These are phyloP conservation scores for Ordospora pajunii DNA, from an alignment of 371 early-diverging fungal species.

Conservation along the genomic window DNA sequence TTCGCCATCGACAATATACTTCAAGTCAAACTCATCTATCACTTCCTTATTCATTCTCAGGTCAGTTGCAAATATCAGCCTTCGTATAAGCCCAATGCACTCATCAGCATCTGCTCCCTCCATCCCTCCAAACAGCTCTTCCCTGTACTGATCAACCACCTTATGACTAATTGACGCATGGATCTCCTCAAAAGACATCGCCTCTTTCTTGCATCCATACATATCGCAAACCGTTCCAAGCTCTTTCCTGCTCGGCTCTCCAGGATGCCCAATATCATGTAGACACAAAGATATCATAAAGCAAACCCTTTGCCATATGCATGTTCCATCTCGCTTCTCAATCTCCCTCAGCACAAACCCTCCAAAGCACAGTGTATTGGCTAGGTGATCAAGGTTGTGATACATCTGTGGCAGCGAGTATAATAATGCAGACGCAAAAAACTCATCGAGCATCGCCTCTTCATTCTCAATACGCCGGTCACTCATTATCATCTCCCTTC, in stretches of 20 bases:
- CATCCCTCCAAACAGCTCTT: not conserved
- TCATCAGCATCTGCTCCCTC: not conserved
- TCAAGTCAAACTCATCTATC: not conserved
- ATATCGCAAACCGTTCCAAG: not conserved
- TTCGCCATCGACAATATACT: not conserved
- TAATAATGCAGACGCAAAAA: not conserved
- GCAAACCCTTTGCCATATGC: not conserved
- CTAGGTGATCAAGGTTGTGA: constrained; percentile 12
- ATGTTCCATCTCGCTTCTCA: not conserved
- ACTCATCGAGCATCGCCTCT: not conserved
- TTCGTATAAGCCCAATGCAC: not conserved
- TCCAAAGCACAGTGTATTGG: constrained; percentile 12
- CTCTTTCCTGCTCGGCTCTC: not conserved
- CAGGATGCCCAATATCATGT: constrained; percentile 27
- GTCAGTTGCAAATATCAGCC: constrained; percentile 19
- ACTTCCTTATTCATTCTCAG: not conserved
- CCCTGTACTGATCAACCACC: not conserved
- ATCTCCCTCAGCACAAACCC: not conserved
- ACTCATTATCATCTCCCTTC: not conserved
- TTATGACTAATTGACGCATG: not conserved
- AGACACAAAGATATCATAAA: not conserved
- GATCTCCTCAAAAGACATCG: not conserved
- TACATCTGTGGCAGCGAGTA: not conserved
- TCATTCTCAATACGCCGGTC: not conserved
- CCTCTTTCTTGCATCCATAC: not conserved